phyloP scores from a whole-genome alignment of 2,329 filamentous ascomycete genomes.

The Botryotinia convoluta region DNA sequence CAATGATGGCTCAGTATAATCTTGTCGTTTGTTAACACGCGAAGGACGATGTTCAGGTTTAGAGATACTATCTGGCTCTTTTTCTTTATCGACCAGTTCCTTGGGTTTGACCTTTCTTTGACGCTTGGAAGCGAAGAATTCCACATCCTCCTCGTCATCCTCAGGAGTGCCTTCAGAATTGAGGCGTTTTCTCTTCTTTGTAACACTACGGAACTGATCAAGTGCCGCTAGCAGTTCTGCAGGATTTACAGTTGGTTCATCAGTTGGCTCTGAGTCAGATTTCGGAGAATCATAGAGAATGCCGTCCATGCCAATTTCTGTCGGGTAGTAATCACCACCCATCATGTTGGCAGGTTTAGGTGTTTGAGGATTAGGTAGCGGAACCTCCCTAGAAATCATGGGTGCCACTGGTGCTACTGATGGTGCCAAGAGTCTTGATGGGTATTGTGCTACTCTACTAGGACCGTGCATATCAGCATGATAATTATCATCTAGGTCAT shows the following conservation, averaged over 20 bases:
- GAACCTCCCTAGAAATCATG: slow-evolving; percentile 23
- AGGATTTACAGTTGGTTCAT: slow-evolving; percentile 27
- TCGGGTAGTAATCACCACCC: slow-evolving; percentile 36
- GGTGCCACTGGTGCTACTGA: slow-evolving; percentile 28
- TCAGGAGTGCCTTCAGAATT: slow-evolving; percentile 23
- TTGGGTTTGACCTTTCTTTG: slow-evolving; percentile 28
- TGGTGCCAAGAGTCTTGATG: slow-evolving; percentile 31
- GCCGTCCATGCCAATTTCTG: slow-evolving; percentile 32
- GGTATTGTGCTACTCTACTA: slow-evolving; percentile 25
- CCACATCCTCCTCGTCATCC: slow-evolving; percentile 30
- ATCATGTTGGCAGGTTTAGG: slow-evolving; percentile 34
- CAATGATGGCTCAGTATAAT: slow-evolving; percentile 30
- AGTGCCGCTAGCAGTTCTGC: slow-evolving; percentile 31
- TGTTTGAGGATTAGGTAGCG: slow-evolving; percentile 30
- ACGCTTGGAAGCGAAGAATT: slow-evolving; percentile 34
- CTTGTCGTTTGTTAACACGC: slow-evolving; percentile 25
- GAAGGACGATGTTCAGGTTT: slow-evolving; percentile 26
- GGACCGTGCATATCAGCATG: slow-evolving; percentile 4
- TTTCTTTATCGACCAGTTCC: slow-evolving; percentile 15
- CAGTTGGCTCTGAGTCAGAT: slow-evolving; percentile 22
- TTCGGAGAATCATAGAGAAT: slow-evolving; percentile 37
- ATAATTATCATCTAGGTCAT: slow-evolving; percentile 27
- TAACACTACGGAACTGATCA: slow-evolving; percentile 18
- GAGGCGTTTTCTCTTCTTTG: slow-evolving; percentile 30
- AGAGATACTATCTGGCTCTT: slow-evolving; percentile 7